Evolutionary conservation across 2,329 filamentous ascomycete genomes (phyloP).

Genomic region (Biscogniauxia marginata): DNA sequence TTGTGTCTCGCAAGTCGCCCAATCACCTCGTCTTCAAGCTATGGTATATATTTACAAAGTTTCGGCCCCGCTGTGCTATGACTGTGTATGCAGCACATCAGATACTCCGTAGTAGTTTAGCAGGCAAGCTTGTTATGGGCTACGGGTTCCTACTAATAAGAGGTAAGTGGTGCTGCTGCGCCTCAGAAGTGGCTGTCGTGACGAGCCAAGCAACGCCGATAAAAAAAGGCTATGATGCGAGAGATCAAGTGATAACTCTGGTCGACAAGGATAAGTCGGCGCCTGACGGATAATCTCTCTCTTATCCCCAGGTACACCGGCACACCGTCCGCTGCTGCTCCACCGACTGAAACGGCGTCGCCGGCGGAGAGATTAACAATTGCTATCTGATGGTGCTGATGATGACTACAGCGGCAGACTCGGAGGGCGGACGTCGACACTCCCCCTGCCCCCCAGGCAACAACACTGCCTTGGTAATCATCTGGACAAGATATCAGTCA

Average conservation of each 20-base stretch:
- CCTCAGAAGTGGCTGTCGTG: slow-evolving; percentile 29
- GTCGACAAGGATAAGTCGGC: slow-evolving; percentile 13
- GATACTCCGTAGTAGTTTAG: too few relatives aligned
- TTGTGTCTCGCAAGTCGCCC: slow-evolving; percentile 31
- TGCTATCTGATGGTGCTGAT: slow-evolving; percentile 6
- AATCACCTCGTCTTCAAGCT: slow-evolving; percentile 31
- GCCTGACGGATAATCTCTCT: slow-evolving; percentile 11
- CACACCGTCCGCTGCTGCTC: slow-evolving; percentile 15
- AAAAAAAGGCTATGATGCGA: background rate
- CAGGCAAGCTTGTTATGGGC: background rate
- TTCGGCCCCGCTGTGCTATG: background rate
- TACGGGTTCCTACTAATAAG: slow-evolving; percentile 21
- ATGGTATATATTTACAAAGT: background rate
- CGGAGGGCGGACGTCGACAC: slow-evolving; percentile 1
- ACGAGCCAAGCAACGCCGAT: slow-evolving; percentile 7
- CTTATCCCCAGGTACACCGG: slow-evolving; percentile 19
- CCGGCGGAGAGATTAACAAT: slow-evolving; percentile 31
- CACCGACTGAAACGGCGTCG: slow-evolving; percentile 23
- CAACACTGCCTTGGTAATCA: background rate
- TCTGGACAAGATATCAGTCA: background rate
- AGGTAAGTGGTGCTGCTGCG: slow-evolving; percentile 25
- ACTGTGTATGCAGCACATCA: slow-evolving; percentile 1
- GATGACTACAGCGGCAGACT: slow-evolving; percentile 15
- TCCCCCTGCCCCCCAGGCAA: background rate
- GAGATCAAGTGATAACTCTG: slow-evolving; percentile 18